These are phyloP conservation scores for Logfia minima DNA, from an alignment of 129 eudicot genomes.

Conservation along the genomic window DNA sequence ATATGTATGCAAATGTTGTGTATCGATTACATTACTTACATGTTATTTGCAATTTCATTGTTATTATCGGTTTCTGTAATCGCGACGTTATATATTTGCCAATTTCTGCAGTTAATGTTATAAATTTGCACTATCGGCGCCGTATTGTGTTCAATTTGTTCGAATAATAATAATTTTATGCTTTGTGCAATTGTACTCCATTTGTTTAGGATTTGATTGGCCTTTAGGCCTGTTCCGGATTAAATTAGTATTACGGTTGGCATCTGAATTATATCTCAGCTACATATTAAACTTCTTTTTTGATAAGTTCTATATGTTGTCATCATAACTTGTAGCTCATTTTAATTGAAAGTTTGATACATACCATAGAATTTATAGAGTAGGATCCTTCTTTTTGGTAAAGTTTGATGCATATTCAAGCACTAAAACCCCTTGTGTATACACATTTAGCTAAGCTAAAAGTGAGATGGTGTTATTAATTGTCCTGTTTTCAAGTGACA, in stretches of 20 bases:
- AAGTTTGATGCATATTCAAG: too few relatives aligned
- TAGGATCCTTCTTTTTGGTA: too few relatives aligned
- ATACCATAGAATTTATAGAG: too few relatives aligned
- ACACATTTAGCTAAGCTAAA: too few relatives aligned
- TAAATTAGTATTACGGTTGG: too few relatives aligned
- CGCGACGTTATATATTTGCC: background rate
- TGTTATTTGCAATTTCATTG: slow-evolving; percentile 24
- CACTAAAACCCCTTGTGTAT: too few relatives aligned
- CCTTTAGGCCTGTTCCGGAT: too few relatives aligned
- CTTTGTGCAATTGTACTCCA: background rate
- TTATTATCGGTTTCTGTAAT: slow-evolving; percentile 21
- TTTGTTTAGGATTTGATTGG: too few relatives aligned
- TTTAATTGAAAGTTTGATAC: too few relatives aligned
- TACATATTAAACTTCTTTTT: background rate
- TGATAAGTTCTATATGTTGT: background rate
- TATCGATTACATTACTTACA: slow-evolving; percentile 16
- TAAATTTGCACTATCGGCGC: background rate
- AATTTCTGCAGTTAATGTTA: background rate
- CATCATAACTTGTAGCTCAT: background rate
- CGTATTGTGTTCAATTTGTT: background rate
- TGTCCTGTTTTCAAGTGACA: background rate
- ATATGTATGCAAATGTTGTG: slow-evolving; percentile 23
- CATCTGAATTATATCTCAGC: too few relatives aligned
- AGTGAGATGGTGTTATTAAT: too few relatives aligned
- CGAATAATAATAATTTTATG: background rate